phyloP scores from a whole-genome alignment of 805 yeast species.

The Pichia gijzeniarum region DNA sequence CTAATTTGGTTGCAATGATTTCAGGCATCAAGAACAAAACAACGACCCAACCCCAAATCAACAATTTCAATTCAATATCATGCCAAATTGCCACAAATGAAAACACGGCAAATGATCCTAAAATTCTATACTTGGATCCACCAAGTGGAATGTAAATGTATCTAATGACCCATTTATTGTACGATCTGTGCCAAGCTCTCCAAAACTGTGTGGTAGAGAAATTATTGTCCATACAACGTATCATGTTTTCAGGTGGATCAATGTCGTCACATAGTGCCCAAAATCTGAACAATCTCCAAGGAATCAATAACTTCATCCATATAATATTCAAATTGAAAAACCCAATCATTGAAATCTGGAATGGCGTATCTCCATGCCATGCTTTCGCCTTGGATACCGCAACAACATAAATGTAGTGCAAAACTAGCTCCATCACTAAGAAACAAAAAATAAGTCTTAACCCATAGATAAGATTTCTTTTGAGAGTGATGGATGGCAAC shows the following conservation, averaged over 20 bases:
- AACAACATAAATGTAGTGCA: conserved; percentile 87
- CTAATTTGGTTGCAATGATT: conserved; percentile 48
- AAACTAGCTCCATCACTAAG: conserved; percentile 78
- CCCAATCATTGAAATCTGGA: conserved; percentile 93
- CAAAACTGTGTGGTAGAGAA: conserved; percentile 92
- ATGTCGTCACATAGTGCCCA: conserved; percentile 92
- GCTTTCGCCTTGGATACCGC: conserved; percentile 88
- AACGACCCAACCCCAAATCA: conserved; percentile 95
- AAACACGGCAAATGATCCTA: conserved; percentile 80
- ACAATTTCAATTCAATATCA: conserved; percentile 79
- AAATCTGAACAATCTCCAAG: conserved; percentile 92
- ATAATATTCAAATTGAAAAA: conserved; percentile 82
- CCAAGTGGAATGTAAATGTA: conserved; percentile 91
- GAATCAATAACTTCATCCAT: conserved; percentile 88
- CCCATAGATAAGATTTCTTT: conserved; percentile 54
- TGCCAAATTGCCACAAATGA: conserved; percentile 98
- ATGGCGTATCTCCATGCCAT: conserved; percentile 85
- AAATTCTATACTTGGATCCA: conserved; percentile 63
- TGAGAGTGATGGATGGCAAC: conserved; percentile 51
- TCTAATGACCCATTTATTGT: conserved; percentile 81
- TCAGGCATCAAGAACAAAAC: conserved; percentile 88
- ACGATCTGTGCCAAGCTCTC: conserved; percentile 98
- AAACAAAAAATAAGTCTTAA: conserved; percentile 66
- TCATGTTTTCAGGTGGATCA: conserved; percentile 97
- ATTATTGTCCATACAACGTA: conserved; percentile 91